Evolutionary conservation across 2,329 filamentous ascomycete species (phyloP), one percentile per base, ranked within the genome.

Genomic region (Juglanconis oblonga): DNA sequence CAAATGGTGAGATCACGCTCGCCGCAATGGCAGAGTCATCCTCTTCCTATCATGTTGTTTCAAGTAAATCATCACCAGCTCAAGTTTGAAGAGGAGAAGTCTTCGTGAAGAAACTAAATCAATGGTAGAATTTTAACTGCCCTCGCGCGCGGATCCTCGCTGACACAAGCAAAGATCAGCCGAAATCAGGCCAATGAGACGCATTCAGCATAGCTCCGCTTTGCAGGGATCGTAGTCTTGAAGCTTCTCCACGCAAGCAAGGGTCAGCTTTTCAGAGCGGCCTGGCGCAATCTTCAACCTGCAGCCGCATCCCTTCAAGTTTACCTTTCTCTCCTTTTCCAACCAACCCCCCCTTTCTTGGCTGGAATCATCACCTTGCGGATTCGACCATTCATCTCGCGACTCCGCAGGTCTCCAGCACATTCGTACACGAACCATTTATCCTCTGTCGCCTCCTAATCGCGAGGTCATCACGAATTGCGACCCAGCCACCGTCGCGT

Each of bases 1-100:
- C 62, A 72, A 72, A 74, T 76, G 73, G 70, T 86, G 80, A 85
- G 80, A 87, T 87, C 84, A 87, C 81, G 76, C 78, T 79, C 76
- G 76, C 78, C 74, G 63, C 64, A 50, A 51, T 69, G 74, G 74
- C 73, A 80, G 77, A 79, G 77, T 82, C 83, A 86, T 78, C 81
- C 84, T 87, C 84, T 87, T 87, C 84, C 84, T 87, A 87, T 87
- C 81, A 84, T 84, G 74, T 73, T 79, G 77, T 76, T 78, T 76
- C 66, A 72, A 70, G 72, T 72, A 74, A 81, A 84, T 87, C 84
- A 87, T 87, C 84, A 87, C 72, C 59, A 85, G 83, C 83, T 78
- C 72, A 73, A 65, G 71, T 73, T 70, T 66, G 66, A 70, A 69
- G 66, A 67, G 47, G 35, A 57, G 54, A 62, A 62, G 59, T 42